A percentile compares a stretch with the other conserved stretches of the same genome.
These are phyloP conservation scores for Cercospora sp. DNA, from an alignment of 2,329 filamentous ascomycete species.

Conservation along the genomic window DNA sequence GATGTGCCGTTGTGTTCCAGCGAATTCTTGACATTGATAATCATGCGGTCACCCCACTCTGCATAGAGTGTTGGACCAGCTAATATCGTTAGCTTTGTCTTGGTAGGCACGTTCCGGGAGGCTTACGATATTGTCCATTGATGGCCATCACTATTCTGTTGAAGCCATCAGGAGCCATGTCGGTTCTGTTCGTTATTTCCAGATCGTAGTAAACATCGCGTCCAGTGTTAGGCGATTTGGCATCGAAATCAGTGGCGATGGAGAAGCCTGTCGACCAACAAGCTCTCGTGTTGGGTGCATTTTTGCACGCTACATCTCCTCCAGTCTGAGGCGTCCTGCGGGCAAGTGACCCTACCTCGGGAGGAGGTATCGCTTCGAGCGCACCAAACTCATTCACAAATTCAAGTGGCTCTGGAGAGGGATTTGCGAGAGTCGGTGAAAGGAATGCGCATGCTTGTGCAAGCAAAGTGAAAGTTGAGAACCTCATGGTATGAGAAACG, in stretches of 20 bases:
- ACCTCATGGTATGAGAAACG: slow-evolving; percentile 4
- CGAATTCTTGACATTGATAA: slow-evolving; percentile 52
- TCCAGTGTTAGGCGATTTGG: slow-evolving; percentile 45
- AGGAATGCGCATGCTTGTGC: slow-evolving; percentile 6
- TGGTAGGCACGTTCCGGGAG: neutral
- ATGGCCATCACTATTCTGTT: slow-evolving; percentile 49
- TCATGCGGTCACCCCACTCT: slow-evolving; percentile 50
- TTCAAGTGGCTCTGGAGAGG: slow-evolving; percentile 11
- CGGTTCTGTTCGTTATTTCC: slow-evolving; percentile 40
- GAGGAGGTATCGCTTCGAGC: slow-evolving; percentile 10
- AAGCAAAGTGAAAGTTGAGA: slow-evolving; percentile 6
- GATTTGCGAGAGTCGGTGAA: slow-evolving; percentile 8
- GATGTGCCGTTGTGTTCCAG: slow-evolving; percentile 57
- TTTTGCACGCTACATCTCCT: slow-evolving; percentile 39
- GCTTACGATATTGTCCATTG: slow-evolving; percentile 59
- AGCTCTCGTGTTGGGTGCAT: slow-evolving; percentile 42
- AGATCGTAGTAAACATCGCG: slow-evolving; percentile 39
- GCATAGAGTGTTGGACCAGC: slow-evolving; percentile 61
- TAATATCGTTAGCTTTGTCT: neutral
- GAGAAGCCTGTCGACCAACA: slow-evolving; percentile 49
- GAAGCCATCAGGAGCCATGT: slow-evolving; percentile 42
- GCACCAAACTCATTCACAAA: slow-evolving; percentile 14
- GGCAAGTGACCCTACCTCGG: slow-evolving; percentile 1
- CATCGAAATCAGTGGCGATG: slow-evolving; percentile 49
- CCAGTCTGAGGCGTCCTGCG: slow-evolving; percentile 10